Base-by-base conservation (phyloP, 495 filamentous ascomycete genomes). In the Neurospora discreta region DNA sequence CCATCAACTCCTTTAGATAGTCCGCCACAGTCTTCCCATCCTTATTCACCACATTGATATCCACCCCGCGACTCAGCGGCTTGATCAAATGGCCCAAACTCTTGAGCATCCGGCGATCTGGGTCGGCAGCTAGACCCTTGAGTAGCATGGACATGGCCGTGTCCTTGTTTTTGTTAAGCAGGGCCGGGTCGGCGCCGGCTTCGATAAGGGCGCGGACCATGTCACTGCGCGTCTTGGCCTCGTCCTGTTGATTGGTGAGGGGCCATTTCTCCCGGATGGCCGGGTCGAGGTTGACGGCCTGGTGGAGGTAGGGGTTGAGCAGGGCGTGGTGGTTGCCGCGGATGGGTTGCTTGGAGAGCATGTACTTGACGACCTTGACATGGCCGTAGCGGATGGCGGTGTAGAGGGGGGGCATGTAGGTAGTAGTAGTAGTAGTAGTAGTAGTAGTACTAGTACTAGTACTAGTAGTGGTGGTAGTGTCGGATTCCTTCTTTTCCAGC, bases 291-390 rank as follows among this genome's bases (percentile, higher is more conserved):
- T 23, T 39, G 38, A 72, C 42, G 41, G 68, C 68, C 18, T 42
- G 46, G 26, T 72, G 71, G 20, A 72, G 71, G 33, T 72, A 70
- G 0, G 39, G 42, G 30, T 41, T 36, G 13, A 6, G 0, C 3
- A 15, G 33, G 2, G 71, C 71, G 23, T 69, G 38, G 23, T 43
- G 67, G 20, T 72, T 72, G 5, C 71, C 71, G 3, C 68, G 68
- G 33, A 70, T 70, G 5, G 68, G 71, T 10, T 72, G 71, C 33
- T 39, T 44, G 18, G 13, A 20, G n/a, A 72, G 40, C 71, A 72
- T 72, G 41, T 39, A 15, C 9, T 52, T 46, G 11, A 72, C 52
- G 18, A 39, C 52, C 26, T 60, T 60, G 15, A 60, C 52, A 6
- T 60, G 52, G 15, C 52, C 52, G 52, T 60, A 60, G 52, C 52